Percentiles rank a stretch among this genome's conserved stretches.
Evolutionary conservation across 768 basidiomycete species (phyloP).

Genomic region (Lyophyllum atratum): DNA sequence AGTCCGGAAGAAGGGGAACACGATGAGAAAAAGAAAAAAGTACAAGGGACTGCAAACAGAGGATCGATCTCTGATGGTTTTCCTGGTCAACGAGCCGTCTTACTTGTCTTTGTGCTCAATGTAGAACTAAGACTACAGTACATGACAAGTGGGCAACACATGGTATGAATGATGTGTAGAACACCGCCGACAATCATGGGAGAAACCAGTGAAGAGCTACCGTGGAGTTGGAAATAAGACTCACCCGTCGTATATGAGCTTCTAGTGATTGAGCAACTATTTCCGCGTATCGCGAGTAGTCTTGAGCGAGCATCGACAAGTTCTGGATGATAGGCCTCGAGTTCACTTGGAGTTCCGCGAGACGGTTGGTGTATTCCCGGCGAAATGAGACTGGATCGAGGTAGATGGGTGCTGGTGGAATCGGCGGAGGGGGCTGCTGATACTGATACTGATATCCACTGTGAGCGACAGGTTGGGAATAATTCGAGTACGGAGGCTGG

Average conservation of each 20-base stretch:
- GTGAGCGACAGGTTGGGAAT: conserved; percentile 42
- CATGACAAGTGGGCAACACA: conserved; percentile 37
- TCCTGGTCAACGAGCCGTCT: conserved; percentile 29
- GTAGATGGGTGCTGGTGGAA: conserved; percentile 36
- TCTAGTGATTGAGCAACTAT: conserved; percentile 84
- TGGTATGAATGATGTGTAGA: conserved; percentile 16
- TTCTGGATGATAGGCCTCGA: conserved; percentile 93
- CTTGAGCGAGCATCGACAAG: conserved; percentile 90
- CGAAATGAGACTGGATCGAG: conserved; percentile 75
- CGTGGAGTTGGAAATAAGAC: conserved; percentile 36
- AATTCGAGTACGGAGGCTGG: conserved; percentile 56
- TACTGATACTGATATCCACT: conserved; percentile 44
- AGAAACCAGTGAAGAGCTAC: conserved; percentile 21
- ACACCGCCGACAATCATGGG: conserved; percentile 14
- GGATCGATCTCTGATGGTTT: conserved; percentile 16
- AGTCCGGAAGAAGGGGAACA: conserved; percentile 1
- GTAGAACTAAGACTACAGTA: conserved; percentile 42
- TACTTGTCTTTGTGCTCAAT: conserved; percentile 39
- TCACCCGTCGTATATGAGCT: conserved; percentile 86
- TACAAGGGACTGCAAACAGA: conserved; percentile 21
- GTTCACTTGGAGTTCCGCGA: conserved; percentile 87
- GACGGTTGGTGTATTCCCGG: conserved; percentile 72
- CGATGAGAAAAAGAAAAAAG: conserved; percentile 21
- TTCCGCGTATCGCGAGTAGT: conserved; percentile 75
- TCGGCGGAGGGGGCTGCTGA: conserved; percentile 47